Base-by-base conservation (phyloP, 2,329 filamentous ascomycete genomes). In the Alternaria arbusti region DNA sequence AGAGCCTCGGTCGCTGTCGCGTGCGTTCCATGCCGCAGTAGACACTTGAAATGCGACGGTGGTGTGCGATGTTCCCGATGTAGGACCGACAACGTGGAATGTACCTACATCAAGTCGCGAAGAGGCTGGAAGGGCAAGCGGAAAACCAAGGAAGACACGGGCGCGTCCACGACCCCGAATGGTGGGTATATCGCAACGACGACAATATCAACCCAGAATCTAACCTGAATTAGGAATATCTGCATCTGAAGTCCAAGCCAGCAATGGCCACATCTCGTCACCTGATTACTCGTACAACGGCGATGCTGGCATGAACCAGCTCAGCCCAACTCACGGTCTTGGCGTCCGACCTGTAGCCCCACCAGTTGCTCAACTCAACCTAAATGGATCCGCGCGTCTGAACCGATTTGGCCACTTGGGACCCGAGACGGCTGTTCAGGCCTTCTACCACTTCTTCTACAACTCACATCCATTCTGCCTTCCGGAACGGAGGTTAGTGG, bases 381-480 rank as follows among this genome's bases (percentile, higher is more conserved):
- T 79, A 44, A 74, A 78, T 64, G 76, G 75, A 56, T 68, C 74
- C 26, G 70, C 72, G 59, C 73, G 76, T 50, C 36, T 73, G 28
- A 75, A 75, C 45, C 70, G 74, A 5, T 75, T 74, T 40, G 73
- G 72, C 13, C 72, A 72, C 20, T 47, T 71, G 17, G 74, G 72
- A 5, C 74, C 76, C 15, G 73, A 74, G 44, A 76, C 72, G 22
- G 71, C 76, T 9, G 70, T 74, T 5, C 72, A 74, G 28, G 71
- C 76, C 4, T 80, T 80, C 59, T 79, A 67, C 70, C 81, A 86
- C 40, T 89, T 84, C 75, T 89, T 88, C 67, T 82, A 82, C 49
- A 79, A 82, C 1, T 82, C 84, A 3, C 87, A 89, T 78, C 87
- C 87, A 0, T 85, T 89, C 63, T 78, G 87, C 13, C 81, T 87